Evolutionary conservation across 345 rosid genomes (phyloP), one percentile per base, ranked within the genome.

Genomic region (Populus alba): DNA sequence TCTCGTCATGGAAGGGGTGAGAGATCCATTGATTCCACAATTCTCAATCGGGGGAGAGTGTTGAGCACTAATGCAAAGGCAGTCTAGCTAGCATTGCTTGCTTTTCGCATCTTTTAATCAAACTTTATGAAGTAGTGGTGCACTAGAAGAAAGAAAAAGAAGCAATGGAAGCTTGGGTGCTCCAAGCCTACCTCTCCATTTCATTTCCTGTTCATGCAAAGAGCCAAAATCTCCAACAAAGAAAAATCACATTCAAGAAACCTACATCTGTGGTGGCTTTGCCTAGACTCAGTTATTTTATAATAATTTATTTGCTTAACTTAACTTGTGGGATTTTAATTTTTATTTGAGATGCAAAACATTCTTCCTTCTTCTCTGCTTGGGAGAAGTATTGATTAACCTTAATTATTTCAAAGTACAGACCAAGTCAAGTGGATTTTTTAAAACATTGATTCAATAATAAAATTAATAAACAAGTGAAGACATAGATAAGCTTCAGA

Each of bases 41-140:
- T 27, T 35, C 39, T 20, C 31, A 18, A 65, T 6, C 31, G 69
- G 77, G 74, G 72, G 68, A 33, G 81, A 75, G 47, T 70, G 73
- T 47, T 77, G 71, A 79, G 86, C 85, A 88, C 87, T 70, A 15
- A 69, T 18, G 63, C 77, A 80, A 83, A 74, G 70, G 23, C 22
- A 65, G 7, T 9, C 63, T 55, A 16, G 33, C 12, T 9, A 8
- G 47, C 13, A 29, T 55, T 74, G 53, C 15, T 29, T 45, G 41
- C 5, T 37, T 71, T n/a, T 59, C 65, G 23, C 41, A 57, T 22
- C 81, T 59, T 82, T 71, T 4, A n/a, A 23, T 25, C 23, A 49
- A 55, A 71, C 79, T 70, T 71, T 33, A 69, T 67, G 1, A 57
- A 22, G 39, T 66, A 72, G 86, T 83, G 87, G 83, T 11, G 76